These are phyloP conservation scores for Blastocystis hominis DNA, from an alignment of 352 stramenopile genomes.

Conservation along the genomic window DNA sequence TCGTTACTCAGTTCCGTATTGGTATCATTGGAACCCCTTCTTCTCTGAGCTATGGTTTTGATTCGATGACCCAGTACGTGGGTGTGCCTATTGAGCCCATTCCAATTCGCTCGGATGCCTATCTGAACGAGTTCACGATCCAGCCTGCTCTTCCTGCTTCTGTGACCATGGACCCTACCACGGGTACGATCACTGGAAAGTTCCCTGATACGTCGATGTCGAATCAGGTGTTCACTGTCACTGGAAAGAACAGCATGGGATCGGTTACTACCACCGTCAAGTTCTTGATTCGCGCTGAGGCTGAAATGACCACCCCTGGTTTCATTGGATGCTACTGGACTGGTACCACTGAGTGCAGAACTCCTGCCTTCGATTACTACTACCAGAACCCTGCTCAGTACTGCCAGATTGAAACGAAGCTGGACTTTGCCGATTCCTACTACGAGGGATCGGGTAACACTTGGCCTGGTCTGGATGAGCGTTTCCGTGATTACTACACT, in stretches of 20 bases:
- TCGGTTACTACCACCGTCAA: slow-evolving; percentile 5
- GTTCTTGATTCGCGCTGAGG: neutral
- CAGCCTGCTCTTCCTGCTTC: slow-evolving; percentile 23
- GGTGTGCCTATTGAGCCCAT: slow-evolving; percentile 44
- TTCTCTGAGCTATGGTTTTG: slow-evolving; percentile 54
- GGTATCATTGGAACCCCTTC: slow-evolving; percentile 20
- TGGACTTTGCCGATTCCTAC: slow-evolving; percentile 39
- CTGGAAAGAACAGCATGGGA: neutral
- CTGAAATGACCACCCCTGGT: slow-evolving; percentile 27
- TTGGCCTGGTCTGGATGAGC: slow-evolving; percentile 57
- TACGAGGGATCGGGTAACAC: slow-evolving; percentile 24
- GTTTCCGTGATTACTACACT: slow-evolving; percentile 57
- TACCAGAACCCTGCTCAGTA: slow-evolving; percentile 41
- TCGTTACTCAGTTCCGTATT: slow-evolving; percentile 37
- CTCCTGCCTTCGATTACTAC: slow-evolving; percentile 44
- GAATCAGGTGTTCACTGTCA: slow-evolving; percentile 36
- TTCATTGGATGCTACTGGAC: slow-evolving; percentile 55
- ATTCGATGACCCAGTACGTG: slow-evolving; percentile 37
- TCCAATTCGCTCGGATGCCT: slow-evolving; percentile 15
- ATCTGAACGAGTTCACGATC: slow-evolving; percentile 38
- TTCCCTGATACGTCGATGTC: neutral
- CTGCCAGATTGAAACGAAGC: slow-evolving; percentile 43
- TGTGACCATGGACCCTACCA: neutral
- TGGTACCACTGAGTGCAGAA: slow-evolving; percentile 31
- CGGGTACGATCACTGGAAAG: slow-evolving; percentile 43